Evolutionary conservation across 192 early-diverging fungal genomes (phyloP), one percentile per base, ranked within the genome.

Genomic region (Linnemannia hyalina): DNA sequence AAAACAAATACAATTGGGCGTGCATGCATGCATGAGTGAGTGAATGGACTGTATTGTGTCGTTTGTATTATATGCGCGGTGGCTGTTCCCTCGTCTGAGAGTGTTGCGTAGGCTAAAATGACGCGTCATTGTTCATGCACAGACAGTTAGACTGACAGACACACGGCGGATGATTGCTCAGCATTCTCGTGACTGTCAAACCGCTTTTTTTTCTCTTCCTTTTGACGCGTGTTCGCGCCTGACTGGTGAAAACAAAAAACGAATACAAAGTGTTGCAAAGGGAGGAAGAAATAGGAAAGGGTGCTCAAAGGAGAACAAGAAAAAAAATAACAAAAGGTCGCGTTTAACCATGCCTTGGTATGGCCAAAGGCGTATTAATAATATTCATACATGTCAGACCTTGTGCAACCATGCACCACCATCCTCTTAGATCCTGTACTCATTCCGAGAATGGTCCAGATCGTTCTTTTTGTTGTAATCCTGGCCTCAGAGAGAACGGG

Each of bases 71-170:
- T 22, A 52, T 52, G 49, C 2, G 49, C 20, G 49, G 49, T 52
- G 49, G 49, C 49, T 52, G 49, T 52, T 52, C 49, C 18, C 49
- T 6, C 38, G 20, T 65, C 29, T 29, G 55, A 57, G 7, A 65
- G 60, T 65, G 29, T 65, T 65, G 60, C 60, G 60, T 65, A 65
- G 60, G 29, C 60, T 29, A 65, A 65, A 65, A 65, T 32, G 29
- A 65, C 60, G 60, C 60, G 60, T 65, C 60, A 35, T 65, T 65
- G 11, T 65, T 60, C 60, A 65, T 29, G 60, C 15, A 35, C 60
- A 9, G 55, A 23, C n/a, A 5, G 38, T 6, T 3, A 5, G 3
- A 6, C 38, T 40, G 38, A 40, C 38, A 65, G 23, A n/a, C 60
- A 65, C n/a, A 65, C 60, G 29, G 26, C 55, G 55, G 55, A 23